Percentiles rank a stretch among this genome's conserved stretches.
Evolutionary conservation across 306 rosid species (phyloP).

Genomic region (Benincasa hispida): DNA sequence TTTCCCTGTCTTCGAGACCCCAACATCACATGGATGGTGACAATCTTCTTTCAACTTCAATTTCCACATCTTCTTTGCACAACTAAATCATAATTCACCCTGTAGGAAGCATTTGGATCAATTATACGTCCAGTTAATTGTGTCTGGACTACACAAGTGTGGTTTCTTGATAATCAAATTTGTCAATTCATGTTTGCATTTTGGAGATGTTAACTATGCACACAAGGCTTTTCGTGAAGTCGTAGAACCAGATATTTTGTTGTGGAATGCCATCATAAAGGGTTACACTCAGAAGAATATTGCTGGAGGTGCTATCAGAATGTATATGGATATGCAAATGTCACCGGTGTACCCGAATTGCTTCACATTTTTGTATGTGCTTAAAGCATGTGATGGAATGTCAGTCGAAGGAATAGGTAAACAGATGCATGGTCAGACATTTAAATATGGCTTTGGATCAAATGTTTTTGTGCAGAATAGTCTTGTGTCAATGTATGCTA

Average conservation of each 20-base stretch:
- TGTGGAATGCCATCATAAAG: conserved; percentile 12
- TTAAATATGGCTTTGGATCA: conserved; percentile 4
- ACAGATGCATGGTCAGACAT: conserved; percentile 10
- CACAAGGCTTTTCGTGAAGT: conserved; percentile 4
- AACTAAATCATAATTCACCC: not conserved
- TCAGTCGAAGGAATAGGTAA: not conserved
- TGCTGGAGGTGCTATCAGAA: not conserved
- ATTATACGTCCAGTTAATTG: conserved; percentile 6
- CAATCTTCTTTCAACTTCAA: not conserved
- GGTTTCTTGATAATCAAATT: conserved; percentile 7
- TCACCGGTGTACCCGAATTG: not conserved
- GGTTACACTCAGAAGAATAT: conserved; percentile 3
- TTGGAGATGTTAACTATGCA: conserved; percentile 6
- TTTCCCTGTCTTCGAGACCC: not conserved
- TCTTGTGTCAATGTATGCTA: conserved; percentile 11
- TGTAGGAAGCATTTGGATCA: conserved; percentile 11
- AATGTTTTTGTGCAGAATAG: conserved; percentile 10
- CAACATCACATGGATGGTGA: not conserved
- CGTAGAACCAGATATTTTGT: conserved; percentile 1
- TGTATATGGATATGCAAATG: conserved; percentile 5
- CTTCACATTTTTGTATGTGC: conserved; percentile 7
- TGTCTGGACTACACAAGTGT: conserved; percentile 5
- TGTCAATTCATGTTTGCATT: conserved; percentile 2
- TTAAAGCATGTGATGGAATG: conserved; percentile 8
- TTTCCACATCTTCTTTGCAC: not conserved